Base-by-base conservation (phyloP, 1,139 yeast species). In the Nakaseomyces glabratus region DNA sequence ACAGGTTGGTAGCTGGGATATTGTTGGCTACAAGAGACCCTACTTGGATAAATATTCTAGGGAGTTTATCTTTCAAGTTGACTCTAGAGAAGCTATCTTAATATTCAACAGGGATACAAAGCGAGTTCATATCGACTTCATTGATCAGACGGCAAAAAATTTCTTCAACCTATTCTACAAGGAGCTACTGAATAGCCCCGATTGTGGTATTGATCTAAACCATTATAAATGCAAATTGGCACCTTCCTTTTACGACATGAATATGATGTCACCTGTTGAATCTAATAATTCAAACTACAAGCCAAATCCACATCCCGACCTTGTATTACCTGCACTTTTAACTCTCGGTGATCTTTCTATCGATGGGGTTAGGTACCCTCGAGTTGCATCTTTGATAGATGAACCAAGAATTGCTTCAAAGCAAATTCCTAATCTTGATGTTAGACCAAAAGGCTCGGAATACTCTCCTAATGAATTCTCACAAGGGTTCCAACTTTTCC, bases 41-140 rank as follows among this genome's bases (percentile, higher is more conserved):
- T 72, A 56, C 49, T 58, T 76, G 5, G 79, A 73, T 46, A 60
- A 61, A 2, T 63, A 62, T 33, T 62, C 66, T 0, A 57, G 88
- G 31, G 68, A 63, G 16, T 57, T 82, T 37, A 57, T 77, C 1
- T 53, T 82, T 28, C 86, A 82, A 51, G 55, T 79, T 10, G 67
- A 68, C 36, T 51, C 48, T 25, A 52, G 39, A 10, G 53, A 48
- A 10, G 43, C 50, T 32, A 39, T 43, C 3, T 25, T 56, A 20
- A 31, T 46, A 4, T 44, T 55, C 17, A 58, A 61, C 39, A 48
- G 51, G 16, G 42, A 46, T 20, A 39, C 46, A 7, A 45, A 51
- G 26, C 50, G 51, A 14, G 40, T 52, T 3, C 60, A 57, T 37
- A 44, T 63, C 9, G 38, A 51, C 9, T 36, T 60, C 17, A 28